Base-by-base conservation (phyloP, 2,329 filamentous ascomycete species). In the Plectosphaerella cucumerina region DNA sequence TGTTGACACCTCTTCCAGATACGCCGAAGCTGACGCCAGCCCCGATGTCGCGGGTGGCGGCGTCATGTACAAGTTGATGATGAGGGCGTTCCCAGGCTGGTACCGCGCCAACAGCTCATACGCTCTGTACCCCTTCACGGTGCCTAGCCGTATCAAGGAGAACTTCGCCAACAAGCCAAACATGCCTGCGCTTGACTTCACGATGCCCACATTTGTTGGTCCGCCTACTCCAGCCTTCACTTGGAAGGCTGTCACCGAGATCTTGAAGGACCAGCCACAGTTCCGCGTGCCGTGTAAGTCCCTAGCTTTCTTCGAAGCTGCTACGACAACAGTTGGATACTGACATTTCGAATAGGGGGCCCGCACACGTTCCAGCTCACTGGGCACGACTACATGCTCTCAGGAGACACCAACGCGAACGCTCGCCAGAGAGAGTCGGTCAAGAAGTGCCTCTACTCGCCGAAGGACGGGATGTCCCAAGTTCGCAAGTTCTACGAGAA, bases 191-290 rank as follows among this genome's bases (percentile, higher is more conserved):
- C 44, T 46, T 17, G 44, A 46, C 20, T 46, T 18, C 44, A 70
- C 65, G 49, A 72, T 68, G 26, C 44, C 44, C 23, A n/a, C 22
- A 33, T 34, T 34, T 23, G 17, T 46, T 9, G 44, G 22, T 15
- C 22, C 22, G 2, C 23, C 44, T 8, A 65, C 71, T 4, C 70
- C 72, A 4, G 65, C 82, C 51, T 71, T 72, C 18, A 82, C 81
- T 17, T 78, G 85, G 62, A 66, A 71, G 43, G 74, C 74, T 14
- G 75, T 76, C 12, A 78, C 74, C 54, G 65, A 74, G 21, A 70
- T 85, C 44, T 66, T 85, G 42, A 69, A 73, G 17, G 74, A 82
- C 52, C 69, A 73, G 49, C 62, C 71, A n/a, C 72, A 75, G 44
- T 86, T 82, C 71, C 44, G 44, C 21, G 58, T 67, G 5, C 60